These are phyloP conservation scores for Diaporthe ampelina DNA, from an alignment of 2,329 filamentous ascomycete genomes.

Conservation along the genomic window DNA sequence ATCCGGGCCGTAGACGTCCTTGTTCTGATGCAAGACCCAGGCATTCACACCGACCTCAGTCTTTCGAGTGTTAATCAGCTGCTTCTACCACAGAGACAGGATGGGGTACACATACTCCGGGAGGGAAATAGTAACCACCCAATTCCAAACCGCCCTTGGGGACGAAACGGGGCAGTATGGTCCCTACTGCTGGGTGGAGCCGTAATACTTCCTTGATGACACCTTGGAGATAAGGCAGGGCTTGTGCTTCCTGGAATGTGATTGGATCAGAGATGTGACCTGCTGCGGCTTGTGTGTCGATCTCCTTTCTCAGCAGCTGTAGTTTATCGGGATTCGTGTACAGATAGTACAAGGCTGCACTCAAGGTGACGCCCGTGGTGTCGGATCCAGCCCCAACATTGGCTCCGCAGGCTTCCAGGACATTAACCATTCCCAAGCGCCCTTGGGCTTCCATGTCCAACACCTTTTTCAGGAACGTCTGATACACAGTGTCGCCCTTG, in stretches of 20 bases:
- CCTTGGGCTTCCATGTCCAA: conserved; percentile 9
- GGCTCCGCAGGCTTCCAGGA: not conserved
- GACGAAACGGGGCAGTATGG: not conserved
- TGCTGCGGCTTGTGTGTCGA: not conserved
- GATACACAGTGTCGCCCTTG: not conserved
- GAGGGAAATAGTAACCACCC: not conserved
- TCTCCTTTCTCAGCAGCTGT: not conserved
- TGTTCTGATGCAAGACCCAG: conserved; percentile 70
- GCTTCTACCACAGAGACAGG: not conserved
- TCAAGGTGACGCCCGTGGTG: not conserved
- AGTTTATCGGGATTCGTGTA: not conserved
- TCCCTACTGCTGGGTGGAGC: not conserved
- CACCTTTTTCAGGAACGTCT: conserved; percentile 11
- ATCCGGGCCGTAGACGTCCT: conserved; percentile 69
- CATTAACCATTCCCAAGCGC: not conserved
- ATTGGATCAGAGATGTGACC: not conserved
- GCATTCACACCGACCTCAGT: conserved; percentile 66
- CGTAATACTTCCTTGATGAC: conserved; percentile 5
- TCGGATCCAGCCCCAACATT: not conserved
- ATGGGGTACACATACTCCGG: not conserved
- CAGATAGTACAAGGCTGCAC: not conserved
- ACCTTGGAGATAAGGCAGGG: not conserved
- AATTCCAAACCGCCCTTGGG: not conserved
- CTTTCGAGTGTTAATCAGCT: not conserved
- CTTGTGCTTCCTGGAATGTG: not conserved